Evolutionary conservation across 2,329 filamentous ascomycete species (phyloP), one percentile per base, ranked within the genome.

Genomic region (Aspergillus novofumigatus): DNA sequence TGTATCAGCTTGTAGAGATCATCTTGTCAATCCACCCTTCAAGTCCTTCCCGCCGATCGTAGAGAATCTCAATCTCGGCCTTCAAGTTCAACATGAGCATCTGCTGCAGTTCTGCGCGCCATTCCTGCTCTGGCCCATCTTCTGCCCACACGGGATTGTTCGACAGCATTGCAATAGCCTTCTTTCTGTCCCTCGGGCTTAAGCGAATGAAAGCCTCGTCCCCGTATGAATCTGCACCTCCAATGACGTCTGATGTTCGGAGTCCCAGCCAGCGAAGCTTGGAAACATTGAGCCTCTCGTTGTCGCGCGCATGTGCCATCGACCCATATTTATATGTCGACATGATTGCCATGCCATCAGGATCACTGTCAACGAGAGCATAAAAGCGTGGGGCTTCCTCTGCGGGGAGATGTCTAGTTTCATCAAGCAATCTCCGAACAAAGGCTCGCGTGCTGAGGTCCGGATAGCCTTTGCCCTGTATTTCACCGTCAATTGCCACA

Each of bases 321-420:
- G 85, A 87, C 25, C 85, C 84, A 64, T 86, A 78, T 62, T 84
- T 85, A 75, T 87, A 88, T 7, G 80, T 86, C 14, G 81, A 83
- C 67, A 86, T 75, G 52, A 88, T 87, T 10, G 78, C 79, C 57
- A 88, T 76, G 2, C 85, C 85, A 63, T 88, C 83, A 0, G 85
- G 85, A 64, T 88, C 85, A 51, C 78, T 79, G 61, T 88, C 85
- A 23, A 84, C 78, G 1, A 88, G 74, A 2, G 77, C 80, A 59
- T 80, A 82, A 52, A 85, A 78, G 8, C 74, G 76, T 14, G 77
- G 72, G 7, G 71, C 25, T 17, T 45, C 62, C 4, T 63, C 53
- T 32, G 56, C 23, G 45, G 57, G 26, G 54, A 69, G 69, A 23
- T 58, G 59, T n/a, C 60, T 69, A 23, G 48, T 60, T 21, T 67